Conservation (phyloP, 2,329 filamentous ascomycete species). For the Ophiosphaerella narmari region DNA sequence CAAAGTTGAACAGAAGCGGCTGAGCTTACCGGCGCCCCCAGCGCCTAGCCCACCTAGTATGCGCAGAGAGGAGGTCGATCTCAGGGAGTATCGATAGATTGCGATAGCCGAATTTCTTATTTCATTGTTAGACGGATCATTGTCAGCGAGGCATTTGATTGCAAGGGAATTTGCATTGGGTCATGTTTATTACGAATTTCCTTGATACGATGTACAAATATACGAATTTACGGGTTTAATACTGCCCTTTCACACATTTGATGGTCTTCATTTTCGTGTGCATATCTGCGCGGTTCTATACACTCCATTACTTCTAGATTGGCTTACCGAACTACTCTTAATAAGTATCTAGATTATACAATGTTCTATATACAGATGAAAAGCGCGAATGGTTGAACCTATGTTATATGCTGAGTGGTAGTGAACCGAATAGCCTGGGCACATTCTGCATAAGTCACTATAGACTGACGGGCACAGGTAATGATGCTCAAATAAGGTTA, state of each 20-base stretch:
- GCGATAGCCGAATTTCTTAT: neutral
- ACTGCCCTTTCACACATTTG: constrained; percentile 1
- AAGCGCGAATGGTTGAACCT: too few species aligned
- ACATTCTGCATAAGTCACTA: too few species aligned
- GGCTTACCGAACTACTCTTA: too few species aligned
- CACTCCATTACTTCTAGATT: too few species aligned
- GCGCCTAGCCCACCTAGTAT: constrained; percentile 15
- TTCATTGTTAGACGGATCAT: neutral
- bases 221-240: constrained; percentile 1
- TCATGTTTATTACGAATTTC: neutral
- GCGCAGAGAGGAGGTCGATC: constrained; percentile 19
- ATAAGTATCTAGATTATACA: too few species aligned
- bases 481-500: too few species aligned
- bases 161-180: neutral
- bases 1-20: constrained; percentile 20
- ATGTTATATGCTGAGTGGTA: too few species aligned
- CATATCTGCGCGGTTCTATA: too few species aligned
- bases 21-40: constrained; percentile 26
- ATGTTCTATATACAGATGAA: too few species aligned
- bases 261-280: neutral
- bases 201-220: constrained; percentile 3
- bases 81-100: constrained; percentile 19
- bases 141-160: constrained; percentile 9
- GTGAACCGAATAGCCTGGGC: too few species aligned
- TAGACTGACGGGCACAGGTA: too few species aligned